Conservation (phyloP, 2,329 filamentous ascomycete species). For the Dactylellina cionopaga region DNA sequence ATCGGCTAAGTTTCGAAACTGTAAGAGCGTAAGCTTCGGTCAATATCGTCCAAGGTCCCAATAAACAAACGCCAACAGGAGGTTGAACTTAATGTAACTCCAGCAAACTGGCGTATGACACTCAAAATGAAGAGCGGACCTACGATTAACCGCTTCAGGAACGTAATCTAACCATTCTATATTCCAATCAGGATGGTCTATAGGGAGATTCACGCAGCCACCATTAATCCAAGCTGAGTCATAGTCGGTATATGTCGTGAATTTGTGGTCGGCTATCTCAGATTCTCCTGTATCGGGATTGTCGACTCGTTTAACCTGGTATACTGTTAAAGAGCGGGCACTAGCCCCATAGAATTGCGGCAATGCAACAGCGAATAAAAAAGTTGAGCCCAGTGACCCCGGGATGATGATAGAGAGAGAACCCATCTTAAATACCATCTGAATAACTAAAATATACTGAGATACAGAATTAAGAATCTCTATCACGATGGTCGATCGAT, state of each 20-base stretch:
- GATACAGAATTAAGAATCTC: too few species aligned
- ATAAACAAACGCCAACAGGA: neutral
- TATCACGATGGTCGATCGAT: too few species aligned
- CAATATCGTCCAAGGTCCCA: neutral
- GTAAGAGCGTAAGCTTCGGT: too few species aligned
- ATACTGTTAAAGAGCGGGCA: conserved; percentile 3
- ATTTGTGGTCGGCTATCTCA: neutral
- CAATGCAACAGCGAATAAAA: too few species aligned
- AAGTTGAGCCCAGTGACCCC: neutral
- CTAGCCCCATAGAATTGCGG: neutral
- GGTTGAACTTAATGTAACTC: neutral
- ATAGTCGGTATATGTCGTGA: conserved; percentile 12
- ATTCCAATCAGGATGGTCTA: conserved; percentile 4
- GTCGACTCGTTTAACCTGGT: conserved; percentile 9
- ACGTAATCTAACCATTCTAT: conserved; percentile 25
- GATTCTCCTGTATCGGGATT: neutral
- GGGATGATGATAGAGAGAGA: neutral
- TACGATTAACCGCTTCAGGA: conserved; percentile 21
- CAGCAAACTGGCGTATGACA: too few species aligned
- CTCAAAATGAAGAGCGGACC: neutral
- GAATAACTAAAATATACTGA: too few species aligned
- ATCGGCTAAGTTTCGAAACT: too few species aligned
- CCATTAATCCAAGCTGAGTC: conserved; percentile 6
- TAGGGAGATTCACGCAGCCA: conserved; percentile 14
- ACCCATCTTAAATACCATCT: neutral